A percentile compares a stretch with the other conserved stretches of the same genome.
phyloP scores from a whole-genome alignment of 257 asterid species.

The Primulina huaijiensis region DNA sequence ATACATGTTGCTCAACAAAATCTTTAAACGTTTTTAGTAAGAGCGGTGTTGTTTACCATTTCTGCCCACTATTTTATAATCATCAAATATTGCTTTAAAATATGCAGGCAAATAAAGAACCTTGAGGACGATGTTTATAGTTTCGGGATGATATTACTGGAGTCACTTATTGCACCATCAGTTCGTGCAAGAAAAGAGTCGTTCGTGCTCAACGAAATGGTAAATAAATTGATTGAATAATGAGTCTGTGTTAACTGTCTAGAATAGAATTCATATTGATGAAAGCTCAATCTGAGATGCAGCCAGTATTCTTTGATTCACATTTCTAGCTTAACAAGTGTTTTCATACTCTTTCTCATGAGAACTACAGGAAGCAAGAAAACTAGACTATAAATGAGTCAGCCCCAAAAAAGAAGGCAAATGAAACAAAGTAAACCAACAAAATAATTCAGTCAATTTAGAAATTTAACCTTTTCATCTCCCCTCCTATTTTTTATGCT shows the following conservation, averaged over 20 bases:
- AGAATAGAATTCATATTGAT: neutral
- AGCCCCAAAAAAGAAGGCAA: too few species aligned
- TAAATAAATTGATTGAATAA: conserved; percentile 15
- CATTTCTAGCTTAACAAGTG: neutral
- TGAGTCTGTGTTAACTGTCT: neutral
- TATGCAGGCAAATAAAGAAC: conserved; percentile 55
- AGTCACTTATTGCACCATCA: conserved; percentile 52
- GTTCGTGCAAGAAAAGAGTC: conserved; percentile 47
- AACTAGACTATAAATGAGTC: too few species aligned
- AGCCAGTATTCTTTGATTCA: neutral
- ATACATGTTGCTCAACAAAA: neutral
- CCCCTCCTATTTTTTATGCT: too few species aligned
- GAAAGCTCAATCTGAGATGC: neutral
- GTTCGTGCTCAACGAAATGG: conserved; percentile 62
- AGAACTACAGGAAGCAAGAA: too few species aligned
- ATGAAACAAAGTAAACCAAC: too few species aligned
- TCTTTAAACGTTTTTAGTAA: neutral
- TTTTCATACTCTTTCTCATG: too few species aligned
- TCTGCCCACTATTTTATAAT: too few species aligned
- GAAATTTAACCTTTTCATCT: too few species aligned
- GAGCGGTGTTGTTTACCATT: neutral
- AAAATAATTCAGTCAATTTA: too few species aligned
- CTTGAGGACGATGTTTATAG: conserved; percentile 64
- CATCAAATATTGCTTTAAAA: neutral
- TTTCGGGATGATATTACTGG: conserved; percentile 59